These are phyloP conservation scores for Camelina hispida DNA, from an alignment of 345 rosid species.

Conservation along the genomic window DNA sequence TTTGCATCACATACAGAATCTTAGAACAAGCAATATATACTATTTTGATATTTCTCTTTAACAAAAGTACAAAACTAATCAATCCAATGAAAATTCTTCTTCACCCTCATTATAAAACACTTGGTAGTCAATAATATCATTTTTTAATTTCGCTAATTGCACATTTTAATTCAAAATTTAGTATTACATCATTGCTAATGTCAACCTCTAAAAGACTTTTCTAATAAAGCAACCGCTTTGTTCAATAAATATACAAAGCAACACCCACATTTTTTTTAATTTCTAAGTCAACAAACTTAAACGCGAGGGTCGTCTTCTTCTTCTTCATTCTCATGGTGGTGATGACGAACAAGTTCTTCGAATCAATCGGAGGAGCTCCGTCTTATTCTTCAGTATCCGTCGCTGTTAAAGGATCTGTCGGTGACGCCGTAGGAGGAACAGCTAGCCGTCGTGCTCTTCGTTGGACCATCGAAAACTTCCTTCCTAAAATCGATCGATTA, in stretches of 20 bases:
- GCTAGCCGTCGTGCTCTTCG: constrained; percentile 81
- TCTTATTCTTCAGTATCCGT: constrained; percentile 50
- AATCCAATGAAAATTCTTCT: background rate
- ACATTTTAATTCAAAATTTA: constrained; percentile 1
- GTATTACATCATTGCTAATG: constrained; percentile 17
- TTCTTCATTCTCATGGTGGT: constrained; percentile 26
- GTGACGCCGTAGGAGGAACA: constrained; percentile 52
- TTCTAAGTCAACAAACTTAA: constrained; percentile 11
- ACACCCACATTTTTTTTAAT: background rate
- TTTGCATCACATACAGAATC: constrained; percentile 36
- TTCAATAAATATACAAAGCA: constrained; percentile 32
- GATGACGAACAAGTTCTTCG: constrained; percentile 40
- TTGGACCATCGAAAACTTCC: constrained; percentile 71
- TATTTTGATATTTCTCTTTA: too few species aligned
- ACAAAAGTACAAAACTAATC: too few species aligned
- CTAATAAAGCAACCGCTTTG: constrained; percentile 30
- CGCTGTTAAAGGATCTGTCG: constrained; percentile 66
- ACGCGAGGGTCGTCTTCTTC: background rate
- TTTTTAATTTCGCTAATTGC: constrained; percentile 9
- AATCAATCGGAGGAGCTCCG: constrained; percentile 33
- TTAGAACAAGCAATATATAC: constrained; percentile 27
- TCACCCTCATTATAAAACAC: background rate
- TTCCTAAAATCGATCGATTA: constrained; percentile 57
- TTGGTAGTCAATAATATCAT: constrained; percentile 1
- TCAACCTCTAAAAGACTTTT: constrained; percentile 35